Percentiles rank a stretch among this genome's conserved stretches.
Evolutionary conservation across 2,329 filamentous ascomycete genomes (phyloP).

Genomic region (Aspergillus unguis): DNA sequence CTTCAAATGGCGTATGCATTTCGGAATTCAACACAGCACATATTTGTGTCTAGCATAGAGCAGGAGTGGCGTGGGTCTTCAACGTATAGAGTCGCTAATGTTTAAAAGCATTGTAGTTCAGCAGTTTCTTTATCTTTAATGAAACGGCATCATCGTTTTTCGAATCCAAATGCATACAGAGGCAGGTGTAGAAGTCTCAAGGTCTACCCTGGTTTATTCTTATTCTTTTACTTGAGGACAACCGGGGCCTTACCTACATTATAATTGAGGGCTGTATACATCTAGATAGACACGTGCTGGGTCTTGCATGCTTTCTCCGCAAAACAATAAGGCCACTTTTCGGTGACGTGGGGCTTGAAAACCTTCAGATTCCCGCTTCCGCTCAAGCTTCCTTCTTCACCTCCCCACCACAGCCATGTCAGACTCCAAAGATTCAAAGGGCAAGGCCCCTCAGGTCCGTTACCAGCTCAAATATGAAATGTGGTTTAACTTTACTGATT

Average conservation of each 20-base stretch:
- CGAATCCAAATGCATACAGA: no score
- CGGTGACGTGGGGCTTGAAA: constrained; percentile 30
- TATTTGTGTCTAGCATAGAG: not conserved
- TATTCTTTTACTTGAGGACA: no score
- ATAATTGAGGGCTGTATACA: not conserved
- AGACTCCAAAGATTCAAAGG: constrained; percentile 33
- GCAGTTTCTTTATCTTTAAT: no score
- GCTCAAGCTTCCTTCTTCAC: constrained; percentile 14
- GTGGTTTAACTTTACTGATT: not conserved
- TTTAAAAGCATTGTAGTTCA: not conserved
- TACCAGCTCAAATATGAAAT: not conserved
- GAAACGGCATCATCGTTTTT: no score
- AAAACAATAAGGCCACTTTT: constrained; percentile 10
- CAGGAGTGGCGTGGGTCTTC: no score
- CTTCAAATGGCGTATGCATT: constrained; percentile 12
- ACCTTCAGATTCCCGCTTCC: constrained; percentile 19
- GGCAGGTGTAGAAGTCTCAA: no score
- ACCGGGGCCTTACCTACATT: not conserved
- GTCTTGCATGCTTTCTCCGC: constrained; percentile 1
- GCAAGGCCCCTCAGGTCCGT: constrained; percentile 28
- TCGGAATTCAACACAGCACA: constrained; percentile 6
- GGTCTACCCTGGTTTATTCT: no score
- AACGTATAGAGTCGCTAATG: no score
- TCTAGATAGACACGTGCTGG: not conserved
- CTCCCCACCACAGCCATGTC: constrained; percentile 28